Evolutionary conservation across 2,329 filamentous ascomycete genomes (phyloP), one percentile per base, ranked within the genome.

Genomic region (Paraconiothyrium sp.): DNA sequence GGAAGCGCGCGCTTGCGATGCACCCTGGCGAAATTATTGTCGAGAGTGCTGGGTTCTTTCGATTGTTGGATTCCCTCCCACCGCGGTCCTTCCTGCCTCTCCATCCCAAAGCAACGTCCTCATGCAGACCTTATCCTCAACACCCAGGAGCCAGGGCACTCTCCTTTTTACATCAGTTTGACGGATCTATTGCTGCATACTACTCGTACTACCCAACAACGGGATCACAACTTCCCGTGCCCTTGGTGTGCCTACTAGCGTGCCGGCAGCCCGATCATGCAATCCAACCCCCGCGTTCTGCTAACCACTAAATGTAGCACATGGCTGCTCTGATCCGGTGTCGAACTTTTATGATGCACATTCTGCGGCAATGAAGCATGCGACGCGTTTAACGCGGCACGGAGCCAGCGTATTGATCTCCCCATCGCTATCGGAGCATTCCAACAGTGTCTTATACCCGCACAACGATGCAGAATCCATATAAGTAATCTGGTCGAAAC

Each of bases 381-480:
- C 11, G 41, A 44, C 20, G 41, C 41, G 41, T 5, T 20, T 44
- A 35, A 35, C 30, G 47, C 47, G 47, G 27, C 47, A 35, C 20
- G 9, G 5, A 22, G 20, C 4, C 5, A 51, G 2, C 2, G 13
- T 16, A 22, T 37, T 11, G 46, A 50, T 51, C 3, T 35, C 20
- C 2, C 30, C 1, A 37, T 32, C 30, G 32, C 9, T n/a, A 20
- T 35, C 13, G 14, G n/a, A 22, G 22, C 48, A 51, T 51, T 51
- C 48, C 48, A 51, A 51, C 1, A 16, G 32, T 37, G 48, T 51
- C 48, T 34, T 37, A 37, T 35, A 22, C n/a, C 48, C 32, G n/a
- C 16, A 9, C 48, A 50, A 34, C 48, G 16, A 22, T 9, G 9
- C 20, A n/a, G 9, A 24, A 2, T 9, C 44, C 46, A 27, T 7